Evolutionary conservation across 1,284 basidiomycete genomes (phyloP), one percentile per base, ranked within the genome.

Genomic region (Rhizopogon parksii): DNA sequence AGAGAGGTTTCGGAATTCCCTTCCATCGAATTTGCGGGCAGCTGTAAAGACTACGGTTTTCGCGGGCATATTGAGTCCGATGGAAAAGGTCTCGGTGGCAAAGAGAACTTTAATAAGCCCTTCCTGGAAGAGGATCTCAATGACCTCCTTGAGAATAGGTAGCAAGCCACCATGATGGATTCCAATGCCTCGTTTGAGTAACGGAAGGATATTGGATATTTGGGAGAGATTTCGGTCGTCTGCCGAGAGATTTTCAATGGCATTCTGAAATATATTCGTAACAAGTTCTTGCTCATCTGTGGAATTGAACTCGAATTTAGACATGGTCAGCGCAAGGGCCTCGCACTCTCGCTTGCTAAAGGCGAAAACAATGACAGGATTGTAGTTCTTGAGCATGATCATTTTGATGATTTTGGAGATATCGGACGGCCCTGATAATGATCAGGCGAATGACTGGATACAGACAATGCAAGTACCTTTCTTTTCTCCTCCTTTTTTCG

Each of bases 301-400:
- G 3, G 85, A 83, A 67, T 95, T 99, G 77, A 97, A 95, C 65
- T 99, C 95, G 59, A 96, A 83, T 69, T 99, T 99, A 45, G 89
- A 88, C 79, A 98, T 84, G 40, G 84, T 87, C 57, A 97, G 75
- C 1, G 96, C 96, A 25, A 96, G 80, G 0, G 81, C 83, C 69
- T 99, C 96, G 68, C 96, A 99, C 73, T 99, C 95, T 50, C 95
- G 85, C 69, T 99, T 99, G 71, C 90, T 93, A 71, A 99, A 99
- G 4, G 96, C 91, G 68, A 99, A 99, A 49, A 99, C 88, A 64
- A 99, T 99, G 60, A 99, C 95, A 0, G 96, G 96, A 65, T 98
- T 96, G 72, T 93, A 96, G 68, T 95, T 95, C 71, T 96, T 95
- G 59, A 87, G 71, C 92, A 98, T 95, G 73, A 99, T 97, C 87